phyloP scores from a whole-genome alignment of 257 asterid genomes.

The Solanum ossicruentum region DNA sequence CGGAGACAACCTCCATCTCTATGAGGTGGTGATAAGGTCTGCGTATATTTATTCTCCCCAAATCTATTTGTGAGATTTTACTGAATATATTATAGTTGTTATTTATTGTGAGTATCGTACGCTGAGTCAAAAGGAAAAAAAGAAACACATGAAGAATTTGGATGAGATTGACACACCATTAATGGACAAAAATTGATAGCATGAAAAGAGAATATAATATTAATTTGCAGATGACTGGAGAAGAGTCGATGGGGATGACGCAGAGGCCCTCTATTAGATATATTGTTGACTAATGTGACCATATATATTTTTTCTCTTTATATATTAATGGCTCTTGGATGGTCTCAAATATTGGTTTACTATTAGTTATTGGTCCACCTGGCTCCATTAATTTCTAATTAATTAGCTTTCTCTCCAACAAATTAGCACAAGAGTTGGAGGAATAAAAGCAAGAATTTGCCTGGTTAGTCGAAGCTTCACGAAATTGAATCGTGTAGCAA shows the following conservation, averaged over 20 bases:
- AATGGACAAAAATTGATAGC: background rate
- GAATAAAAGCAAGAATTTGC: background rate
- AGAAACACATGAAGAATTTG: too few species aligned
- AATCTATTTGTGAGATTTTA: too few species aligned
- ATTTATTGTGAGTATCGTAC: rapidly evolving
- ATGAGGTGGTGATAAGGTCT: too few species aligned
- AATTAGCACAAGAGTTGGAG: background rate
- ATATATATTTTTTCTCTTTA: background rate
- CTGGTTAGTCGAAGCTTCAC: background rate
- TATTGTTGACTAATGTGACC: background rate
- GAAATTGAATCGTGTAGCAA: background rate
- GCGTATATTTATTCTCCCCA: too few species aligned
- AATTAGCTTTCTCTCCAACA: background rate
- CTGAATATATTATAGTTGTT: too few species aligned
- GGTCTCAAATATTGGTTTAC: background rate
- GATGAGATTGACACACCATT: background rate
- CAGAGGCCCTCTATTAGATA: background rate
- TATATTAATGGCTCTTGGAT: background rate
- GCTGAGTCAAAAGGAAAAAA: too few species aligned
- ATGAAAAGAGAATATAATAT: background rate
- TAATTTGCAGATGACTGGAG: background rate
- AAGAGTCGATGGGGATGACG: background rate
- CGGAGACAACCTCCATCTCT: too few species aligned
- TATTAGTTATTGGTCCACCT: background rate
- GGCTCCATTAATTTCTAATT: background rate